Evolutionary conservation across 208 protist genomes (phyloP).

Genomic region (Trypanosomatidae sp.): DNA sequence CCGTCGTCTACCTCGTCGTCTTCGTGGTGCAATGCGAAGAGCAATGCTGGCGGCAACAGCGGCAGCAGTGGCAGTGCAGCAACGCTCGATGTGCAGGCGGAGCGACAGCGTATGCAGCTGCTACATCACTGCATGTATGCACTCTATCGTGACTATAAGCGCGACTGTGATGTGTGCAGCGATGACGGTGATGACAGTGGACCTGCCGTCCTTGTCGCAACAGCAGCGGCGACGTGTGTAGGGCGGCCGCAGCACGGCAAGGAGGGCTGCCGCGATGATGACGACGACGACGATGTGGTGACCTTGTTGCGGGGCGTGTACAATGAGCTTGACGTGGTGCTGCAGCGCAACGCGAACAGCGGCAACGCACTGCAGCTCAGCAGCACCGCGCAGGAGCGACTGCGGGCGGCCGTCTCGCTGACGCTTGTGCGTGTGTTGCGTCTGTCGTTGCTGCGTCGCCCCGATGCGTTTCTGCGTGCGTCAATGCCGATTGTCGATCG

Average conservation of each 20-base stretch:
- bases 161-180: neutral
- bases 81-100: neutral
- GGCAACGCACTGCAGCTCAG: conserved; percentile 30
- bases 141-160: neutral
- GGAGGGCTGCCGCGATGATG: neutral
- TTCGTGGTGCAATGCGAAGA: too few relatives aligned
- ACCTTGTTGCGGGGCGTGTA: conserved; percentile 16
- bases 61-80: neutral
- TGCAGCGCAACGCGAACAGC: conserved; percentile 61
- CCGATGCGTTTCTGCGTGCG: conserved; percentile 52
- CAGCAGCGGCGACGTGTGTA: neutral
- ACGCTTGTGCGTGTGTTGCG: conserved; percentile 51
- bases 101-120: neutral
- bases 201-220: neutral
- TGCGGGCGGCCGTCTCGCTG: conserved; percentile 17
- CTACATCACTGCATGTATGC: too few relatives aligned
- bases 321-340: conserved; percentile 31
- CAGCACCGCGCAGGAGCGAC: conserved; percentile 7
- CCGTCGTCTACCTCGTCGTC: too few relatives aligned
- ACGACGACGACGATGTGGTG: neutral
- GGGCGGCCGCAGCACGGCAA: neutral
- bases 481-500: conserved; percentile 53
- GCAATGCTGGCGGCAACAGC: too few relatives aligned
- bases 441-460: conserved; percentile 18
- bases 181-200: neutral